Evolutionary conservation across 176 grass and related monocot genomes (phyloP), one percentile per base, ranked within the genome.

Genomic region (Elymus sibiricus): DNA sequence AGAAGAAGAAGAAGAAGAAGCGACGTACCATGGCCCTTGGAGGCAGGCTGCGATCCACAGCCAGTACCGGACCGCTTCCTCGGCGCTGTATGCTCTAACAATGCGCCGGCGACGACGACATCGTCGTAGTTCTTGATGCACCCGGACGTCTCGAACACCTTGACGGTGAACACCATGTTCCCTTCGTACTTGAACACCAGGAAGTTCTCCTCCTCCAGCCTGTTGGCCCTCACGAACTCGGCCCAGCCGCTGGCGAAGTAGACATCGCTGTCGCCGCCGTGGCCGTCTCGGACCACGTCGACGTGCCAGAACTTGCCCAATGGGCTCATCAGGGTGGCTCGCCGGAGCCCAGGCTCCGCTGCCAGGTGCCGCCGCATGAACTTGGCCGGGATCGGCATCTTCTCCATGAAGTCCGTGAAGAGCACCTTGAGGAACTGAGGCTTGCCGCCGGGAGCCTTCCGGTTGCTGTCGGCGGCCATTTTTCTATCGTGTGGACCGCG

Each of bases 111-210:
- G 40, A 25, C n/a, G 40, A 25, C 6, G 12, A 44, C n/a, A 24
- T 56, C 63, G 12, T 37, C 16, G 46, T 68, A 32, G 34, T 44
- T 51, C 53, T 75, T 76, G 61, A 56, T 16, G 44, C 61, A 59
- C 43, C 79, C 46, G 9, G 47, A 69, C 21, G 19, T 63, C 4
- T 68, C 32, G 25, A 59, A 82, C 61, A 77, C 79, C 42, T 53
- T 65, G 7, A 81, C 49, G 6, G 25, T 72, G 64, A 86, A 79
- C 49, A 86, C 46, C 26, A 83, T 82, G 79, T 61, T 62, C 27
- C 72, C 72, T 78, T 83, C 63, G 38, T 70, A 70, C 35, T n/a
- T 83, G 80, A 88, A 88, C 37, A 88, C 14, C 15, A 79, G 87
- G 24, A 88, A 24, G 38, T 49, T 82, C 71, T 74, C 42, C 21